Conservation (phyloP, 768 basidiomycete species). For the Russula olivacea region DNA sequence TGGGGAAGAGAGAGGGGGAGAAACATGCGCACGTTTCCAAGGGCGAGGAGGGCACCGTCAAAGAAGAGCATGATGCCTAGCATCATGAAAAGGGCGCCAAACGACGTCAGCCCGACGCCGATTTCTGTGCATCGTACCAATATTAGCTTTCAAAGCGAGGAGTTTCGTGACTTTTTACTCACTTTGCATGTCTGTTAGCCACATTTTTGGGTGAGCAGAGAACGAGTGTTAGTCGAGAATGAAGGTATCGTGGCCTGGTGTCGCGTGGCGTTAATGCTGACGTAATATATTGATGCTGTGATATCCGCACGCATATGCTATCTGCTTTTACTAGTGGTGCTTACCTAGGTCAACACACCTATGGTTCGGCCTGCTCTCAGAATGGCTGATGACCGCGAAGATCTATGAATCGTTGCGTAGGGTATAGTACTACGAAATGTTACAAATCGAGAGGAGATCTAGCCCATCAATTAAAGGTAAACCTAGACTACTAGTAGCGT, state of each 20-base stretch:
- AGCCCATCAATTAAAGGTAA: too few relatives aligned
- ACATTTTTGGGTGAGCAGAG: constrained; percentile 36
- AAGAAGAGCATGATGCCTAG: constrained; percentile 95
- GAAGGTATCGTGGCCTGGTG: too few relatives aligned
- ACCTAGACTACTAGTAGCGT: too few relatives aligned
- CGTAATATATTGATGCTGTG: background rate
- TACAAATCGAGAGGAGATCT: too few relatives aligned
- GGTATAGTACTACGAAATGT: too few relatives aligned
- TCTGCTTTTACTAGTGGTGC: too few relatives aligned
- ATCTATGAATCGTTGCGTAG: too few relatives aligned
- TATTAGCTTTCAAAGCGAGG: too few relatives aligned
- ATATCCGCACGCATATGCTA: too few relatives aligned
- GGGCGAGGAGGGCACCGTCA: constrained; percentile 88
- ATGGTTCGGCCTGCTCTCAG: too few relatives aligned
- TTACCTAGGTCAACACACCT: too few relatives aligned
- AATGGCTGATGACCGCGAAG: too few relatives aligned
- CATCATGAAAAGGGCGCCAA: constrained; percentile 93
- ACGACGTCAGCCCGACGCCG: constrained; percentile 93
- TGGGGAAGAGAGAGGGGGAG: background rate
- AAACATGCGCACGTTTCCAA: constrained; percentile 75
- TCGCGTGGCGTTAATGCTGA: background rate
- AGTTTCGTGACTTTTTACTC: constrained; percentile 24
- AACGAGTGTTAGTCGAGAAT: background rate
- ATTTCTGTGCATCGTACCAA: constrained; percentile 58
- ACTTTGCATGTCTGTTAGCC: constrained; percentile 66